phyloP scores from a whole-genome alignment of 495 filamentous ascomycete genomes.

The Platismatia glauca region DNA sequence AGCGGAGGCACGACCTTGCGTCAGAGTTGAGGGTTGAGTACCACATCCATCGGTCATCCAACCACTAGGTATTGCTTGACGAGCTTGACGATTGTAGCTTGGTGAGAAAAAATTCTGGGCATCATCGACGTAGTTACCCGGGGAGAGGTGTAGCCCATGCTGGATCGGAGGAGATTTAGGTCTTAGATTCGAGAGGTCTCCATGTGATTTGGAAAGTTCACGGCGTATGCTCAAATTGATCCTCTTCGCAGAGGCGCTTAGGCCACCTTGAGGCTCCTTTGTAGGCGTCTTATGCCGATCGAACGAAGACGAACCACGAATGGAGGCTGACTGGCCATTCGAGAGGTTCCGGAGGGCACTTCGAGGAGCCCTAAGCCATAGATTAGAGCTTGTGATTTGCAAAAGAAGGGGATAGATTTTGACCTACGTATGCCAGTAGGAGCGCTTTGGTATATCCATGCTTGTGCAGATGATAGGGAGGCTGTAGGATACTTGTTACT shows the following conservation, averaged over 20 bases:
- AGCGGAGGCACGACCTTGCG: neutral
- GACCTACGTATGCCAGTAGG: conserved; percentile 4
- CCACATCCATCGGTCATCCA: neutral
- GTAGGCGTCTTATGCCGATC: neutral
- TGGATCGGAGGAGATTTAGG: conserved; percentile 7
- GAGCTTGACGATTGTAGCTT: conserved; percentile 2
- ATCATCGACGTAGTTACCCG: conserved; percentile 2
- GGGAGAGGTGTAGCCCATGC: neutral
- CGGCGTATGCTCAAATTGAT: neutral
- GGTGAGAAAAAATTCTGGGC: neutral
- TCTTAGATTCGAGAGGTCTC: conserved; percentile 12
- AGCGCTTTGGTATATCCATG: conserved; percentile 8
- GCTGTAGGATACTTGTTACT: neutral
- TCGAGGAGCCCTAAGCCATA: conserved; percentile 3
- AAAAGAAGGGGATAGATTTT: neutral
- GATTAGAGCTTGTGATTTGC: neutral
- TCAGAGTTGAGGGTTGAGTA: neutral
- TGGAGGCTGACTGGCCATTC: neutral
- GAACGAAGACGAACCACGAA: neutral
- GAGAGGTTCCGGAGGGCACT: neutral
- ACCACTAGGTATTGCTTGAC: neutral
- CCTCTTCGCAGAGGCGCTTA: neutral
- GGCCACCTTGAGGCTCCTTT: conserved; percentile 1
- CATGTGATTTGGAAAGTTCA: conserved; percentile 11
- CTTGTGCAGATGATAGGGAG: neutral